Percentiles rank a stretch among this genome's conserved stretches.
phyloP scores from a whole-genome alignment of 768 basidiomycete genomes.

The Pulveroboletus sp. region DNA sequence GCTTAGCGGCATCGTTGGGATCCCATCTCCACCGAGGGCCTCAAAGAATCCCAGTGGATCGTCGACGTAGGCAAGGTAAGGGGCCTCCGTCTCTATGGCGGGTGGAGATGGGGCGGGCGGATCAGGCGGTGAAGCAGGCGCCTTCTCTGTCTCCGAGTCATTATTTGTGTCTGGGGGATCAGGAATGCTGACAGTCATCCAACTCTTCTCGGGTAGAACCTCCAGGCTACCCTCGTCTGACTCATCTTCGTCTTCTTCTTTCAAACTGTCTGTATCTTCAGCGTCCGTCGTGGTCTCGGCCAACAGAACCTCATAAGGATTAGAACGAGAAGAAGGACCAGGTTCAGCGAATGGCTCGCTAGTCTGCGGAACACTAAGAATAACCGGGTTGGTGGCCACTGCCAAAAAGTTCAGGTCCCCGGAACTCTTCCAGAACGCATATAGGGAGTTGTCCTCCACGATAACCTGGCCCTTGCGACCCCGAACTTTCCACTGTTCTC shows the following conservation, averaged over 20 bases:
- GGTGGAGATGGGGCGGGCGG: not conserved
- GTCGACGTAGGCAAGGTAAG: constrained; percentile 16
- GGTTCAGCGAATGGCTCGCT: not conserved
- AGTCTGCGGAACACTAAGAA: not conserved
- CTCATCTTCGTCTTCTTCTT: constrained; percentile 2
- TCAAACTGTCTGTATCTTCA: not conserved
- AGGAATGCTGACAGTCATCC: constrained; percentile 19
- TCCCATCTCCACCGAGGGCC: constrained; percentile 29
- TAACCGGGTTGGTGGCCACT: not conserved
- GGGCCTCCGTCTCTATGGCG: not conserved
- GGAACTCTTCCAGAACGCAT: constrained; percentile 48
- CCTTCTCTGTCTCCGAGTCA: not conserved
- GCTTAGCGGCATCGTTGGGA: constrained; percentile 37
- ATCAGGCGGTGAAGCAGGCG: not conserved
- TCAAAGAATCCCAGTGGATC: constrained; percentile 35
- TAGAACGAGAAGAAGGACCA: constrained; percentile 6
- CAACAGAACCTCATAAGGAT: constrained; percentile 15
- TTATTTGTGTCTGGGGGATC: not conserved
- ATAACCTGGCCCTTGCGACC: constrained; percentile 24
- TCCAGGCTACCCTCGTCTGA: constrained; percentile 8
- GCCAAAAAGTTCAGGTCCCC: constrained; percentile 47
- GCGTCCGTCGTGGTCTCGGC: not conserved
- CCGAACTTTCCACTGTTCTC: constrained; percentile 33
- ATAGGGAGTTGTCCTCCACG: constrained; percentile 30
- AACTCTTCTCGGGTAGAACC: constrained; percentile 24